These are phyloP conservation scores for Penicillium expansum DNA, from an alignment of 2,329 filamentous ascomycete genomes.

Conservation along the genomic window DNA sequence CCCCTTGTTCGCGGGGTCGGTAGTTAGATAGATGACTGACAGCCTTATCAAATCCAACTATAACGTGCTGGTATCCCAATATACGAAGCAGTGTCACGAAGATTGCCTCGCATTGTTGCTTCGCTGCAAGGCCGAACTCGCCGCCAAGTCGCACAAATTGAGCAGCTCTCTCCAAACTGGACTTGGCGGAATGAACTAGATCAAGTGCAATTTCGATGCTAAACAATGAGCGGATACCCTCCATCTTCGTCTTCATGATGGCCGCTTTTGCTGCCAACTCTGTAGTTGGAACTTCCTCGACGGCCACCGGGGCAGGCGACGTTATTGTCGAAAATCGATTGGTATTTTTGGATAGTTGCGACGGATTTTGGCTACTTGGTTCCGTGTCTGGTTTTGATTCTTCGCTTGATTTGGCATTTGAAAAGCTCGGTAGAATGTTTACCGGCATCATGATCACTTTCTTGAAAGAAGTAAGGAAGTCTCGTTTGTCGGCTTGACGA, in stretches of 20 bases:
- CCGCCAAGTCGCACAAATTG: conserved; percentile 78
- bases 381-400: conserved; percentile 26
- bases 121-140: conserved; percentile 75
- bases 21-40: conserved; percentile 88
- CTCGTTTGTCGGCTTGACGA: conserved; percentile 89
- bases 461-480: conserved; percentile 94
- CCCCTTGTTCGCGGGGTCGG: conserved; percentile 71
- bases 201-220: conserved; percentile 93
- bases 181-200: conserved; percentile 83
- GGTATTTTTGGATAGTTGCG: conserved; percentile 26
- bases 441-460: conserved; percentile 99
- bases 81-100: conserved; percentile 83
- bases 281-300: conserved; percentile 73
- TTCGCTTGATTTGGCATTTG: conserved; percentile 57
- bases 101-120: conserved; percentile 83
- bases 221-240: conserved; percentile 92
- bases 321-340: conserved; percentile 41
- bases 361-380: conserved; percentile 18
- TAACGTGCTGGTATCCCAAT: conserved; percentile 81
- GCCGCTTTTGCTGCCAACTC: conserved; percentile 97
- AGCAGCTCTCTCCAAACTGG: conserved; percentile 78
- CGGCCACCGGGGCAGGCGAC: conserved; percentile 33
- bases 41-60: conserved; percentile 88
- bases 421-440: conserved; percentile 74
- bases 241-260: conserved; percentile 89